Evolutionary conservation across 2,329 filamentous ascomycete species (phyloP), one percentile per base, ranked within the genome.

Genomic region (Zalaria obscura): DNA sequence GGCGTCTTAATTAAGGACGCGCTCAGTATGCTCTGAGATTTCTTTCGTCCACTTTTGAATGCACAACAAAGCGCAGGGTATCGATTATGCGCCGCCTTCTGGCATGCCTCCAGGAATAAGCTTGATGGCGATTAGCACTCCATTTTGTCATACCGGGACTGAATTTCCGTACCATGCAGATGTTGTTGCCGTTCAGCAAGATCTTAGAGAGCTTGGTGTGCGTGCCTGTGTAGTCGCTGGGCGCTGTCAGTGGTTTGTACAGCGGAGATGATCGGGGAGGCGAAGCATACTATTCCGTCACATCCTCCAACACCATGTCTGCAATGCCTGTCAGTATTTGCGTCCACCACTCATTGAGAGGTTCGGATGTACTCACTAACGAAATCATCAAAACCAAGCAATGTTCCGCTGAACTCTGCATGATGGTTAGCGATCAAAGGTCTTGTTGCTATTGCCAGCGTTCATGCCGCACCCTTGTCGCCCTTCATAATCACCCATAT

Each of bases 401-500:
- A 73, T 5, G 86, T 95, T 41, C 91, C 91, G 52, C 83, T 85
- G 67, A 98, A 98, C 64, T 98, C 91, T 96, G 59, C 36, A 43
- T 27, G 28, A 35, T 25, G 27, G 32, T 49, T 34, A 50, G 27
- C 40, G 56, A 36, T 18, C 27, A 45, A 18, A 35, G 11, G 7
- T 35, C 27, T 29, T 27, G 36, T 27, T 18, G 29, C 27, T 7
- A n/a, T 28, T 29, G 32, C 8, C 27, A 31, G 40, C 18, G n/a
- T 25, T 26, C 11, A 38, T 9, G 25, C 31, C 36, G 33, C 66
- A 93, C 91, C 91, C 71, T 95, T 96, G 60, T 96, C 91, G 51
- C 88, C 86, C 67, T 98, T 98, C 91, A 98, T 98, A 55, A 98
- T 78, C 48, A 98, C 88, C 88, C 89, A 95, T 63, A 98, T 96